Base-by-base conservation (phyloP, 1,284 basidiomycete species). In the Lignosus rhinocerotis region DNA sequence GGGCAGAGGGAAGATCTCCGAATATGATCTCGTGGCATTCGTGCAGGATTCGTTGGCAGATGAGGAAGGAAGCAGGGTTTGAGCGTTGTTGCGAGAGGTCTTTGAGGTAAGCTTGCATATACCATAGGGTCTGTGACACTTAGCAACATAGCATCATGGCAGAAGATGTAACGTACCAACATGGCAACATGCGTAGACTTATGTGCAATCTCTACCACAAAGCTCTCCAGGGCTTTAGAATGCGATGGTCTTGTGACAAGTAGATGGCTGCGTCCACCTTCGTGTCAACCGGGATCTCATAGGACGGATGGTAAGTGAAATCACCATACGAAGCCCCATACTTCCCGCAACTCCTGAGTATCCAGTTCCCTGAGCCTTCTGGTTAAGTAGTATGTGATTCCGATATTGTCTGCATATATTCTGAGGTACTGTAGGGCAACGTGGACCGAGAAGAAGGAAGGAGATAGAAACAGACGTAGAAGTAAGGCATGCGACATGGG, bases 21-120 rank as follows among this genome's bases (percentile, higher is more conserved):
- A 98, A 99, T 69, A 99, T 96, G 72, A 98, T 95, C 76, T 96
- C 91, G 76, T 99, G 96, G 71, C 96, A 97, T 72, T 87, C 85
- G 71, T 95, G 94, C 62, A 98, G 80, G 50, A 96, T 86, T 59
- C 97, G 86, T 74, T 96, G 94, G 76, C 97, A 99, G 63, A 97
- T 90, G 58, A 86, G 78, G 75, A 99, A 98, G 0, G 94, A 91
- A 30, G 81, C 83, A 1, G 94, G 88, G 59, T 87, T 83, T 45
- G 86, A 81, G 42, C 80, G 79, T 12, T 79, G 77, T 4, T 76
- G 72, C 0, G 91, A 83, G n/a, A 97, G 79, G 73, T 98, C 96
- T 62, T 85, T 87, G n/a, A 98, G 79, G 32, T 92, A 87, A 21
- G 94, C 92, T 84, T 98, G 96, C 89, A 98, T 95, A 74, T 95